These are phyloP conservation scores for Fusarium albosuccineum DNA, from an alignment of 2,329 filamentous ascomycete species.

Conservation along the genomic window DNA sequence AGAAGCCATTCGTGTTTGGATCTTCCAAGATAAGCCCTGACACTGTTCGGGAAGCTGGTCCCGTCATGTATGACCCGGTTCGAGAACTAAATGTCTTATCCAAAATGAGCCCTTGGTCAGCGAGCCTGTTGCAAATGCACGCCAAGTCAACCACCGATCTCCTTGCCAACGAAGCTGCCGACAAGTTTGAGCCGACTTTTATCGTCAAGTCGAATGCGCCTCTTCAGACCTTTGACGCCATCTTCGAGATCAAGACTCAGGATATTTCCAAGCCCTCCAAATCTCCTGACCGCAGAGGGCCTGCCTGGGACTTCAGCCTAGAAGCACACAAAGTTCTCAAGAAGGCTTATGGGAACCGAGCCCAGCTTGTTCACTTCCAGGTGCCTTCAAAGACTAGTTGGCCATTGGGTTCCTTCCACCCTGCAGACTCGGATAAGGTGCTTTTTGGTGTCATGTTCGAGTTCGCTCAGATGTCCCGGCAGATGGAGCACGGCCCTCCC, in stretches of 20 bases:
- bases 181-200: slow-evolving; percentile 89
- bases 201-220: slow-evolving; percentile 72
- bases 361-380: slow-evolving; percentile 74
- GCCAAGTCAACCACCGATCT: slow-evolving; percentile 80
- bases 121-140: slow-evolving; percentile 77
- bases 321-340: slow-evolving; percentile 75
- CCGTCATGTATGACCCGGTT: slow-evolving; percentile 82
- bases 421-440: slow-evolving; percentile 55
- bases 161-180: slow-evolving; percentile 77
- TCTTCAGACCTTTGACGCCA: slow-evolving; percentile 67
- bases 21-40: slow-evolving; percentile 51
- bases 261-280: slow-evolving; percentile 47
- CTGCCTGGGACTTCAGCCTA: slow-evolving; percentile 60
- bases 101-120: slow-evolving; percentile 92
- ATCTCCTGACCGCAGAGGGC: slow-evolving; percentile 57
- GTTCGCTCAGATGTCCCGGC: slow-evolving; percentile 76
- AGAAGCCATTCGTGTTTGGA: slow-evolving; percentile 71
- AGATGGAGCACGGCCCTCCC: slow-evolving; percentile 88
- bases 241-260: slow-evolving; percentile 54
- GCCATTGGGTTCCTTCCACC: slow-evolving; percentile 44
- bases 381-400: slow-evolving; percentile 51
- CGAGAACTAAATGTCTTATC: slow-evolving; percentile 85
- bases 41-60: slow-evolving; percentile 61
- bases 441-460: slow-evolving; percentile 79
- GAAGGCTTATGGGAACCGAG: slow-evolving; percentile 81